Base-by-base conservation (phyloP, 805 yeast genomes). In the Kuraishia floccosa region DNA sequence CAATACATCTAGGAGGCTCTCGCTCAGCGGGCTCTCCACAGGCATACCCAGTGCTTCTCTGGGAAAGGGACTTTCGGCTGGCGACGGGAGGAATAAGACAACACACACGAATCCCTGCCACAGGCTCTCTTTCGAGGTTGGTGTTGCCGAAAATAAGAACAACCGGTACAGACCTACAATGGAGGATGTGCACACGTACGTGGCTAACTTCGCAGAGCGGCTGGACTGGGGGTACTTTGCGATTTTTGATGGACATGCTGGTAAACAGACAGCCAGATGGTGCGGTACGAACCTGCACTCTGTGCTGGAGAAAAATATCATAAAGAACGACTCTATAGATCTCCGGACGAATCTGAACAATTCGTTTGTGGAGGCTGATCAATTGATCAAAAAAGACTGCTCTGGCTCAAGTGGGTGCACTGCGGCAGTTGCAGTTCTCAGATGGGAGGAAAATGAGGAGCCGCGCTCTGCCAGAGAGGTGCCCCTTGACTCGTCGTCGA, bases 211-310 rank as follows among this genome's bases (percentile, higher is more conserved):
- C 60, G 91, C 87, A n/a, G 94, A 84, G 42, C 54, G 85, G 35
- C 60, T 80, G 19, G 96, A 86, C 50, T 81, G 94, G 80, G 97
- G 96, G 2, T 89, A 83, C 50, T 86, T 89, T 66, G 97, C 93
- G 12, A 68, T 89, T 1, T 89, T 86, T 55, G 98, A 89, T 54
- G 98, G 98, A 8, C 98, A 89, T 56, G 97, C 97, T 2, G 98
- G 98, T 15, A 75, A 75, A 33, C 84, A 76, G 41, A 79, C 94
- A 6, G 94, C 98, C 2, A 72, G 89, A 44, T 87, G 94, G 93
- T 86, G 96, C 58, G 94, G 96, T 0, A 76, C 83, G 39, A 75
- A 81, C 44, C 53, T 89, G 35, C 96, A 89, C 49, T 60, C 74
- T 16, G 55, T 80, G 19, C 50, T 82, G 27, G 85, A 77, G 41